Evolutionary conservation across 1,139 yeast genomes (phyloP), one percentile per base, ranked within the genome.

Genomic region (Oligophagozyma castellii): DNA sequence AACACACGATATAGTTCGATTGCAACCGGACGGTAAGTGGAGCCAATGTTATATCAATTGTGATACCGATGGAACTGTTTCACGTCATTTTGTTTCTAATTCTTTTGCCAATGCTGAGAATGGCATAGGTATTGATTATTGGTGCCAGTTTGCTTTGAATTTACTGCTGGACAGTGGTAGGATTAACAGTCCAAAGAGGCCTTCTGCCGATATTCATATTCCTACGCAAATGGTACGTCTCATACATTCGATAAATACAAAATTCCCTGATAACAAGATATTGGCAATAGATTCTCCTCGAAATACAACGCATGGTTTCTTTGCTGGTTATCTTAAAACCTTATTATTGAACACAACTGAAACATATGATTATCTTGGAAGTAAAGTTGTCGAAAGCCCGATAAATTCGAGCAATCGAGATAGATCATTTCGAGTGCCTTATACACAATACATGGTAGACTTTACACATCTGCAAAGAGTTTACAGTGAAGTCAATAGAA

Each of bases 191-290:
- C n/a, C n/a, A n/a, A n/a, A n/a, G n/a, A n/a, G n/a, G n/a, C n/a
- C n/a, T n/a, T n/a, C n/a, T 13, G 14, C 28, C 12, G 40, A 35
- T 12, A 14, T 38, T 4, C 41, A 37, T 31, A 36, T 48, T 8
- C 53, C 54, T 6, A 42, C 52, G 12, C 38, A 50, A 29, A 31
- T 47, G 13, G 37, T 45, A n/a, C 44, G 43, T 23, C 29, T 50
- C 8, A 39, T 50, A 22, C 36, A 36, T 15, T 29, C 39, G 15
- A 29, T 48, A 23, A 35, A 37, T 24, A 22, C 26, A 4, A 30
- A 38, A 22, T 36, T 44, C 4, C 52, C 54, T 3, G 49, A 45
- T 21, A 44, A 46, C 32, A 37, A 39, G 19, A 27, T 50, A 3
- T 39, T 50, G 24, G 42, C 48, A 13, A 29, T 50, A 8, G 55